These are phyloP conservation scores for Vigna reflexopilosa DNA, from an alignment of 306 rosid species.

Conservation along the genomic window DNA sequence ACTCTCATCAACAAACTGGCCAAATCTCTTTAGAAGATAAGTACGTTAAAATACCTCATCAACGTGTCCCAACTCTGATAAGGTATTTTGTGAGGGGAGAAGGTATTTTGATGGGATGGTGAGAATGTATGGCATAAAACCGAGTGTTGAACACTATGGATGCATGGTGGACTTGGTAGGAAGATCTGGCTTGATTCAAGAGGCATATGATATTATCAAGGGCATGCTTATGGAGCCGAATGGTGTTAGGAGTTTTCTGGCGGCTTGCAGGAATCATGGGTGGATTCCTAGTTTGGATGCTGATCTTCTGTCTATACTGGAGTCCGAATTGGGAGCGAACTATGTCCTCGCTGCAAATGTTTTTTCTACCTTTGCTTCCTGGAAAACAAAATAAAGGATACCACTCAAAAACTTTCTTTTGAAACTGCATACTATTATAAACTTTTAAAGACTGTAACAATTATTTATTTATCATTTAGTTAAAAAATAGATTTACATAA, in stretches of 20 bases:
- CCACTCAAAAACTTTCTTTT: too few species aligned
- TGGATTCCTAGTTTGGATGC: constrained; percentile 53
- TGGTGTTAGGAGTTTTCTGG: constrained; percentile 66
- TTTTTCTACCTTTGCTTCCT: constrained; percentile 54
- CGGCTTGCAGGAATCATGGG: constrained; percentile 60
- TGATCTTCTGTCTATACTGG: constrained; percentile 55
- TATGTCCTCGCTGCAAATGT: constrained; percentile 65
- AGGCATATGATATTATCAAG: constrained; percentile 60
- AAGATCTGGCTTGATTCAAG: constrained; percentile 66
- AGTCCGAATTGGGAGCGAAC: constrained; percentile 63
- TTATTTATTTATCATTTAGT: too few species aligned
- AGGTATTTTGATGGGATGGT: constrained; percentile 65
- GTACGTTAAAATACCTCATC: too few species aligned
- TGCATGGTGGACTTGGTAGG: constrained; percentile 75
- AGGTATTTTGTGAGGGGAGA: constrained; percentile 47
- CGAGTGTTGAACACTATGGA: constrained; percentile 69
- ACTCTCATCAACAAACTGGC: too few species aligned
- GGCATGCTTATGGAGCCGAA: constrained; percentile 64
- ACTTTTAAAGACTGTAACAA: too few species aligned
- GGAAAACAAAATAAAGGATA: neutral
- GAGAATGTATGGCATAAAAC: constrained; percentile 55
- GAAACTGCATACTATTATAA: too few species aligned
- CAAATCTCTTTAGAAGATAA: too few species aligned
- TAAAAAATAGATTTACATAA: too few species aligned
- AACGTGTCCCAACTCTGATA: too few species aligned